phyloP scores from a whole-genome alignment of 2,329 filamentous ascomycete species.

The Raffaelea albimanens region DNA sequence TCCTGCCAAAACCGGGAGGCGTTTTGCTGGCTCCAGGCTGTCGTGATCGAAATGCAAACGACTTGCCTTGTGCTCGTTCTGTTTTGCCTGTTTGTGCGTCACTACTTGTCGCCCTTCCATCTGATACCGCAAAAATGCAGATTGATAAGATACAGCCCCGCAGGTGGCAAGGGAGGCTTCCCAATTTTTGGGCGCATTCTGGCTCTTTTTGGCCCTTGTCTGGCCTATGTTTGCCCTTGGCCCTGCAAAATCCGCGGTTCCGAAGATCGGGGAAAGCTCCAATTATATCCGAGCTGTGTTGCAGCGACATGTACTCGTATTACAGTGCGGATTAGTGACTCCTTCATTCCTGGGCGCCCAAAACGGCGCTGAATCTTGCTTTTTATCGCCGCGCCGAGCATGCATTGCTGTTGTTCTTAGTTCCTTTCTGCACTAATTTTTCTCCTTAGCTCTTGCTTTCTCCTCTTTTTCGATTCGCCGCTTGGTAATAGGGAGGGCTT shows the following conservation, averaged over 20 bases:
- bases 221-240: background rate
- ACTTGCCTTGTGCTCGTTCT: background rate
- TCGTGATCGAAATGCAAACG: background rate
- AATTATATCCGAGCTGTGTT: conserved; percentile 4
- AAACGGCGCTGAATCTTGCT: background rate
- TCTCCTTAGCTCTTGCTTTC: conserved; percentile 1
- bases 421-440: too few species aligned
- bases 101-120: background rate
- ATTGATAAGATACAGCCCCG: background rate
- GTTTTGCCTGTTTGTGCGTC: background rate
- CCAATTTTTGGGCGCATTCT: too few species aligned
- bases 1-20: background rate
- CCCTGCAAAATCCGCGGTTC: background rate
- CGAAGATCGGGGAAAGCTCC: conserved; percentile 2
- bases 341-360: background rate
- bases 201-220: background rate
- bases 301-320: conserved; percentile 4
- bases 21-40: background rate
- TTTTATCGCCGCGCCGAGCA: conserved; percentile 6
- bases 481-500: background rate
- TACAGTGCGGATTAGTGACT: background rate
- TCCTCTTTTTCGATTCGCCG: conserved; percentile 8
- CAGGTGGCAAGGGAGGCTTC: background rate
- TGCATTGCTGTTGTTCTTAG: too few species aligned
- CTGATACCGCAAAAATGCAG: background rate